A percentile compares a stretch with the other conserved stretches of the same genome.
These are phyloP conservation scores for Lipomyces starkeyi DNA, from an alignment of 805 yeast genomes.

Conservation along the genomic window DNA sequence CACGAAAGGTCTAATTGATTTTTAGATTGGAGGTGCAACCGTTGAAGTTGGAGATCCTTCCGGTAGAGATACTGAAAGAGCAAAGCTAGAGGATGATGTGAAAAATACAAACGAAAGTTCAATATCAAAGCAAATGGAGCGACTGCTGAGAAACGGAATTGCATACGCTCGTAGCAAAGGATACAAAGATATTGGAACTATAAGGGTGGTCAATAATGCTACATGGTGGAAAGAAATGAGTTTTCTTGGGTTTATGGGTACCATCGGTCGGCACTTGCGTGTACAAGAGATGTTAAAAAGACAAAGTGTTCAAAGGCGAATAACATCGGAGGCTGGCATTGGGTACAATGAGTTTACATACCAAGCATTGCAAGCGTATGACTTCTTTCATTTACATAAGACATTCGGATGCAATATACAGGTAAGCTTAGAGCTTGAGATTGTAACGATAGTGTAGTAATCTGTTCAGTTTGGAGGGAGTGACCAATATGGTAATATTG, in stretches of 20 bases:
- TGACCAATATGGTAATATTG: constrained; percentile 98
- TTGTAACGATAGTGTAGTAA: neutral
- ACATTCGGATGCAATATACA: constrained; percentile 69
- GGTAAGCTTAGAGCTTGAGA: constrained; percentile 40
- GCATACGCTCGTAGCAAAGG: constrained; percentile 63
- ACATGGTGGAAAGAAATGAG: constrained; percentile 85
- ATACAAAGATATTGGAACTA: constrained; percentile 47
- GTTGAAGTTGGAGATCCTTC: constrained; percentile 97
- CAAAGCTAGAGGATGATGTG: constrained; percentile 57
- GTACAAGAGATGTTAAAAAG: constrained; percentile 86
- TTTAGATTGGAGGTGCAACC: constrained; percentile 79
- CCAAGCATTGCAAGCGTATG: constrained; percentile 91
- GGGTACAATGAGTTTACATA: constrained; percentile 95
- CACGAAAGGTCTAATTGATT: neutral
- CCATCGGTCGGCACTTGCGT: constrained; percentile 77
- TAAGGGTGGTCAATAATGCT: constrained; percentile 64
- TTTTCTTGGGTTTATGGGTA: constrained; percentile 77
- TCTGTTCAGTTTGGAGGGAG: constrained; percentile 69
- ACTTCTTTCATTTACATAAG: constrained; percentile 79
- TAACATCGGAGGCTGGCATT: constrained; percentile 72
- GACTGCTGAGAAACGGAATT: constrained; percentile 66
- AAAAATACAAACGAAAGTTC: constrained; percentile 62
- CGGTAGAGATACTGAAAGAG: constrained; percentile 81
- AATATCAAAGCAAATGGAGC: constrained; percentile 66
- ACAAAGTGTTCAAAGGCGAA: constrained; percentile 80